Conservation (phyloP, 2,329 filamentous ascomycete genomes). For the Metarhizium brunneum region DNA sequence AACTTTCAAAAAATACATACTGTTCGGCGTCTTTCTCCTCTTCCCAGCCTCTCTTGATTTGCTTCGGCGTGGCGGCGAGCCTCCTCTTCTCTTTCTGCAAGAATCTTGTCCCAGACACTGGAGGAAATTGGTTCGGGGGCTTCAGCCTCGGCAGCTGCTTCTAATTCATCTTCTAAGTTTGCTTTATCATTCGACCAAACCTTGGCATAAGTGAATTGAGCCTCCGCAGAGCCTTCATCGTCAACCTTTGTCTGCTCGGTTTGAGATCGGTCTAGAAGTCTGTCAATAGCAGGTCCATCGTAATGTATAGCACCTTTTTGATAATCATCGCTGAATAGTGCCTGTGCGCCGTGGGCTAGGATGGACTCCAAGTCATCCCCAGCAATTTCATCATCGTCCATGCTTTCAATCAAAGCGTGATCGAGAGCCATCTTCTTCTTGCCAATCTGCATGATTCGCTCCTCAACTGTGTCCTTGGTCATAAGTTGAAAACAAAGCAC, state of each 20-base stretch:
- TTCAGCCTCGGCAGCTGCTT: slow-evolving; percentile 38
- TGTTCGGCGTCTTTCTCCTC: slow-evolving; percentile 65
- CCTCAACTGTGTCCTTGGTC: slow-evolving; percentile 80
- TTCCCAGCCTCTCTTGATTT: slow-evolving; percentile 67
- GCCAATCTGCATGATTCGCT: slow-evolving; percentile 93
- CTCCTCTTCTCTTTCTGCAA: slow-evolving; percentile 71
- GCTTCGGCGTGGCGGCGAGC: slow-evolving; percentile 62
- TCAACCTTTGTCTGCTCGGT: slow-evolving; percentile 62
- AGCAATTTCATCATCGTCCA: slow-evolving; percentile 75
- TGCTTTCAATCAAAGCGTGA: slow-evolving; percentile 85
- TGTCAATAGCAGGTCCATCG: slow-evolving; percentile 74
- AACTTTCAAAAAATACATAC: slow-evolving; percentile 15
- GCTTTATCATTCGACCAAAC: slow-evolving; percentile 84
- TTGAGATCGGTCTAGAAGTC: slow-evolving; percentile 77
- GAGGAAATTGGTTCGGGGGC: slow-evolving; percentile 49
- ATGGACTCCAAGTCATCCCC: slow-evolving; percentile 79
- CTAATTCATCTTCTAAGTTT: slow-evolving; percentile 53
- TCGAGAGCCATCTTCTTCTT: slow-evolving; percentile 94
- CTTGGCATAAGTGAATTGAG: slow-evolving; percentile 79
- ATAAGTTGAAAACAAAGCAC: slow-evolving; percentile 93
- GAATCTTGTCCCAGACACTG: slow-evolving; percentile 82
- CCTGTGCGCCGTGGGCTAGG: slow-evolving; percentile 75
- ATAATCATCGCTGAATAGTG: slow-evolving; percentile 71
- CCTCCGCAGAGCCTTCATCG: slow-evolving; percentile 58
- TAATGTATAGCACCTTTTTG: slow-evolving; percentile 69